These are phyloP conservation scores for Neoconidiobolus thromboides DNA, from an alignment of 371 early-diverging fungal genomes.

Conservation along the genomic window DNA sequence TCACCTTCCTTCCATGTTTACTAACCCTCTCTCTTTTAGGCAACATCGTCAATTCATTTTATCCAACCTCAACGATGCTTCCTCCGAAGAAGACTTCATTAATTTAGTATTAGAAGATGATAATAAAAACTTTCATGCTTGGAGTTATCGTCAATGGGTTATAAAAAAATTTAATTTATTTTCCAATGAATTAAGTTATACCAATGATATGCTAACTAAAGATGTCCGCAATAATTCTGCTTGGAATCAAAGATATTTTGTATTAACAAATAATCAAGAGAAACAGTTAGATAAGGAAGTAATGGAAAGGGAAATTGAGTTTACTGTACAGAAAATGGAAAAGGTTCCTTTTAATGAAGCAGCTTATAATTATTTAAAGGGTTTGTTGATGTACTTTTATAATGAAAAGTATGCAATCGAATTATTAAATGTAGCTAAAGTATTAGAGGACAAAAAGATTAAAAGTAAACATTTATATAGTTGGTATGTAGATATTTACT, in stretches of 20 bases:
- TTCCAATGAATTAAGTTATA: constrained; percentile 51
- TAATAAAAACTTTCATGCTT: constrained; percentile 95
- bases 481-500: constrained; percentile 3
- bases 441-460: no score
- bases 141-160: constrained; percentile 92
- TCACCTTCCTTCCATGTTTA: background rate
- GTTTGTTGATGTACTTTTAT: background rate
- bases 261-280: constrained; percentile 26
- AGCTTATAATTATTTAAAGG: background rate
- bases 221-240: constrained; percentile 94
- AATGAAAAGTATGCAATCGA: no score
- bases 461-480: background rate
- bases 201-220: constrained; percentile 39
- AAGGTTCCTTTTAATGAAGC: constrained; percentile 4
- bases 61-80: constrained; percentile 26
- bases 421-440: no score
- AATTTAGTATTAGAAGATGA: constrained; percentile 50
- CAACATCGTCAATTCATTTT: constrained; percentile 78
- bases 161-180: constrained; percentile 53
- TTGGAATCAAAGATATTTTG: constrained; percentile 89
- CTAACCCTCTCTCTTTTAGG: constrained; percentile 17
- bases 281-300: constrained; percentile 15
- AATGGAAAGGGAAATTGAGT: constrained; percentile 40
- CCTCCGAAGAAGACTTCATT: constrained; percentile 46
- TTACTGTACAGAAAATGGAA: constrained; percentile 9